These are phyloP conservation scores for Cystobasidium tubakii DNA, from an alignment of 768 basidiomycete species.

Conservation along the genomic window DNA sequence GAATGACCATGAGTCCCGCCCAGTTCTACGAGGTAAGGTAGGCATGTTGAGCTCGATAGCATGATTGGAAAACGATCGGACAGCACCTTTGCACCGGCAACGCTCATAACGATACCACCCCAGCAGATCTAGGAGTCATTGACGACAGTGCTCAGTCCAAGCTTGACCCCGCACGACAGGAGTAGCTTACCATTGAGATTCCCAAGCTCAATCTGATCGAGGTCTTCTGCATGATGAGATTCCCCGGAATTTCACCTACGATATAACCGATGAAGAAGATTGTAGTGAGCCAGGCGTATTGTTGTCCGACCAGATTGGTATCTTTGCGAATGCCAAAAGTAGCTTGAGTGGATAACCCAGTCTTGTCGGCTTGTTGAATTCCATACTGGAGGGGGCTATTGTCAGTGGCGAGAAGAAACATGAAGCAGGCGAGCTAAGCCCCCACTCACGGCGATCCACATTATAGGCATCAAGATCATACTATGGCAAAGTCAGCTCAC, in stretches of 20 bases:
- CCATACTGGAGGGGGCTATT: not conserved
- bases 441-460: slow-evolving; percentile 6
- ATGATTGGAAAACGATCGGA: too few species aligned
- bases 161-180: not conserved
- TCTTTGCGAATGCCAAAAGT: slow-evolving; percentile 25
- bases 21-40: not conserved
- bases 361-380: slow-evolving; percentile 24
- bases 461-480: slow-evolving; percentile 5
- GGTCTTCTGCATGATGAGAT: slow-evolving; percentile 22
- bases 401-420: not conserved
- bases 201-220: not conserved
- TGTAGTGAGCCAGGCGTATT: slow-evolving; percentile 19
- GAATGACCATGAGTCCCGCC: slow-evolving; percentile 11
- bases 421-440: not conserved
- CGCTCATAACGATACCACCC: slow-evolving; percentile 3
- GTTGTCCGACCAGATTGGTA: not conserved
- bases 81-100: not conserved
- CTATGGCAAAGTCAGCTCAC: not conserved
- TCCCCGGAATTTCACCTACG: slow-evolving; percentile 22
- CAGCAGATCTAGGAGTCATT: not conserved
- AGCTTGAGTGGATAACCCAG: slow-evolving; percentile 3
- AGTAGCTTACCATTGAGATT: not conserved
- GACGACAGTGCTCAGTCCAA: not conserved
- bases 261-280: slow-evolving; percentile 20
- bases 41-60: not conserved